phyloP scores from a whole-genome alignment of 768 basidiomycete species.

The Mycena latifolia region DNA sequence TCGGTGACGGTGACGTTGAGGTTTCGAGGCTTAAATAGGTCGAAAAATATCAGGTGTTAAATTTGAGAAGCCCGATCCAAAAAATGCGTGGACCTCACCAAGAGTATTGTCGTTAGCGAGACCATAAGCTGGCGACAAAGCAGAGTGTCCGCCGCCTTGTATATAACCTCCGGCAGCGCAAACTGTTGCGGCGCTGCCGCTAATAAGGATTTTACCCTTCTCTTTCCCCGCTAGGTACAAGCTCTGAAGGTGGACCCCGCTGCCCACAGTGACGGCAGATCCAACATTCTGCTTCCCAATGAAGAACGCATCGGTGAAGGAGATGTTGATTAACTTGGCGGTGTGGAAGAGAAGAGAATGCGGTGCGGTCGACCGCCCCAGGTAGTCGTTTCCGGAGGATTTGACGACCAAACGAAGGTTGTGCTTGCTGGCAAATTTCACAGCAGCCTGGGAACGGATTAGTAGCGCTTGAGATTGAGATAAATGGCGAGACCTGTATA shows the following conservation, averaged over 20 bases:
- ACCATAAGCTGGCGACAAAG: slow-evolving; percentile 4
- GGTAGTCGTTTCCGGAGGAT: slow-evolving; percentile 53
- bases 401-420: slow-evolving; percentile 45
- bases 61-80: too few species aligned
- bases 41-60: too few species aligned
- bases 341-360: slow-evolving; percentile 57
- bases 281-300: too few species aligned
- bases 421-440: slow-evolving; percentile 45
- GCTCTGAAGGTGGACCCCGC: too few species aligned
- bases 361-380: slow-evolving; percentile 58
- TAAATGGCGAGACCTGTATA: slow-evolving; percentile 39
- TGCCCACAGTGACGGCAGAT: too few species aligned
- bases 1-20: too few species aligned
- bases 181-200: background rate
- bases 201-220: too few species aligned
- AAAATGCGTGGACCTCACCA: background rate
- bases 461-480: too few species aligned
- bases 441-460: slow-evolving; percentile 41
- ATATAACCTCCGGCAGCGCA: background rate
- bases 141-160: slow-evolving; percentile 2
- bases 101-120: slow-evolving; percentile 1
- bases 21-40: too few species aligned
- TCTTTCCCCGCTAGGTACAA: too few species aligned
- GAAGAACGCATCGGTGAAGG: slow-evolving; percentile 34
- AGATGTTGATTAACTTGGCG: slow-evolving; percentile 49